Conservation (phyloP, 306 rosid species). For the Sophora flavescens region DNA sequence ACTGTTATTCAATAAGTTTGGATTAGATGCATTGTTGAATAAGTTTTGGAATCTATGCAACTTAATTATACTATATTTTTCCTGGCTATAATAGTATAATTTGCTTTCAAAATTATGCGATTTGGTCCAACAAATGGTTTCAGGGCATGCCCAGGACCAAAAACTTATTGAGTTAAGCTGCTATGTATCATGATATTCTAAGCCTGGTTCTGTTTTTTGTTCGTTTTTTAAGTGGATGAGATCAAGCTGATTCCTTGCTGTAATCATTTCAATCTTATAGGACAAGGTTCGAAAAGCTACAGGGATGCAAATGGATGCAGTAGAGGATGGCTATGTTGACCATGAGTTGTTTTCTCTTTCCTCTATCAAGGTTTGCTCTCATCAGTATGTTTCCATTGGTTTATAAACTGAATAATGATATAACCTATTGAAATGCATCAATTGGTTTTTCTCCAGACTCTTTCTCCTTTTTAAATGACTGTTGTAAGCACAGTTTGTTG, state of each 20-base stretch:
- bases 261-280: conserved; percentile 52
- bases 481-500: neutral
- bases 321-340: conserved; percentile 80
- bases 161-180: neutral
- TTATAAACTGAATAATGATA: neutral
- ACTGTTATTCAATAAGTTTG: neutral
- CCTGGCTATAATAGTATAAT: neutral
- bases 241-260: conserved; percentile 37
- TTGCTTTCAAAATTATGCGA: neutral
- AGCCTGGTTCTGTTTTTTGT: neutral
- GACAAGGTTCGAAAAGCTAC: conserved; percentile 89
- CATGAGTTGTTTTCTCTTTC: conserved; percentile 84
- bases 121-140: neutral
- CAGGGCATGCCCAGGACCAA: neutral
- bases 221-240: conserved; percentile 1
- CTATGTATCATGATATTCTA: conserved; percentile 10
- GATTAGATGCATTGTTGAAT: neutral
- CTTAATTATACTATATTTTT: neutral
- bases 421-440: neutral
- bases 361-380: conserved; percentile 79
- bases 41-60: conserved; percentile 1
- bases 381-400: conserved; percentile 8
- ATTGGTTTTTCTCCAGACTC: neutral
- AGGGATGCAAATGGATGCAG: conserved; percentile 86
- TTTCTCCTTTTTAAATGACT: neutral